These are phyloP conservation scores for Lentinus tigrinus DNA, from an alignment of 768 basidiomycete species.

Conservation along the genomic window DNA sequence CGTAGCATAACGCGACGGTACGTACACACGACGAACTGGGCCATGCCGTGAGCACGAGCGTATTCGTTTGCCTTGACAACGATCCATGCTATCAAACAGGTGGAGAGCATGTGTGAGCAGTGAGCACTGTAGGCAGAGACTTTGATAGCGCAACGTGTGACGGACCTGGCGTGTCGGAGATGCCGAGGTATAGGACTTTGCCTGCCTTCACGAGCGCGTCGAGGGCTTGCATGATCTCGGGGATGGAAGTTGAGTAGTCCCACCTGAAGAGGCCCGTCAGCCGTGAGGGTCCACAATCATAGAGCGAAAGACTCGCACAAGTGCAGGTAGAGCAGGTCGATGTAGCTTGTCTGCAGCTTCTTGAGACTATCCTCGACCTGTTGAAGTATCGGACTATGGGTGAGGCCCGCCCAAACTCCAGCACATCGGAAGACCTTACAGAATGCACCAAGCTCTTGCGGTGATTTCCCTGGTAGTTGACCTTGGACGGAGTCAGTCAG, in stretches of 20 bases:
- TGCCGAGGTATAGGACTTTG: constrained; percentile 39
- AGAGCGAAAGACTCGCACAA: constrained; percentile 39
- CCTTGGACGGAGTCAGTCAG: not conserved
- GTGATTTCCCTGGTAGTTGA: constrained; percentile 11
- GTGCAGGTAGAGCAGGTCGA: constrained; percentile 46
- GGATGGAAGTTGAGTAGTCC: constrained; percentile 43
- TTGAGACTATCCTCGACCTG: constrained; percentile 33
- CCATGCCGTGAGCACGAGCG: constrained; percentile 36
- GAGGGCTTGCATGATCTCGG: constrained; percentile 42
- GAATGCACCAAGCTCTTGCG: constrained; percentile 11
- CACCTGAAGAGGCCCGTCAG: constrained; percentile 20
- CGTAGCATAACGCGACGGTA: not conserved
- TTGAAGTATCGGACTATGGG: constrained; percentile 26
- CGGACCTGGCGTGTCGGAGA: constrained; percentile 23
- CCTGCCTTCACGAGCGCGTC: constrained; percentile 39
- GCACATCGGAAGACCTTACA: constrained; percentile 25
- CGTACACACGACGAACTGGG: constrained; percentile 15
- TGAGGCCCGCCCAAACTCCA: constrained; percentile 38
- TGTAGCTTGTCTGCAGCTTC: constrained; percentile 41
- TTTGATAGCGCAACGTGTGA: not conserved
- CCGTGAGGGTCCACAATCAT: too few species aligned
- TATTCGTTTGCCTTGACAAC: constrained; percentile 40
- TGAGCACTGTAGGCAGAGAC: not conserved
- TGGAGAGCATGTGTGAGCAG: not conserved
- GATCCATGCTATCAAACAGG: constrained; percentile 31